Conservation (phyloP, 2,329 filamentous ascomycete species). For the Blumeria graminis region DNA sequence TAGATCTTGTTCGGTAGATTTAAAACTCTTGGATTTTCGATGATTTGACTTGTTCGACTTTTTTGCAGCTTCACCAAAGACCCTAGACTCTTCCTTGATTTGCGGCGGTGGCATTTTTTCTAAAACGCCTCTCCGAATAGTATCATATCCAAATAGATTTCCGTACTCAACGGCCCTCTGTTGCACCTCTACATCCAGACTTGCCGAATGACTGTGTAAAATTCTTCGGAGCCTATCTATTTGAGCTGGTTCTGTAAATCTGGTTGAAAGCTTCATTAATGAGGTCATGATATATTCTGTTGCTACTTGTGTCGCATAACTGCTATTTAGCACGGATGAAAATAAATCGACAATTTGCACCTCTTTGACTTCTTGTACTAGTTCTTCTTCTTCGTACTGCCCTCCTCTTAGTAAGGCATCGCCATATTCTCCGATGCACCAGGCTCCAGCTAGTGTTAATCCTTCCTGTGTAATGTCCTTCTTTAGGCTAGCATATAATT, state of each 20-base stretch:
- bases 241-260: conserved; percentile 63
- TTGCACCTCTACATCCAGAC: conserved; percentile 85
- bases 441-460: conserved; percentile 73
- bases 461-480: conserved; percentile 97
- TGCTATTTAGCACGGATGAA: conserved; percentile 75
- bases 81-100: conserved; percentile 83
- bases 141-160: conserved; percentile 79
- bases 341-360: conserved; percentile 86
- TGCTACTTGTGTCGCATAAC: conserved; percentile 71
- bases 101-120: conserved; percentile 97
- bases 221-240: conserved; percentile 64
- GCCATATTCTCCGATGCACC: conserved; percentile 95
- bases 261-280: conserved; percentile 80
- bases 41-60: conserved; percentile 43
- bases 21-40: conserved; percentile 51
- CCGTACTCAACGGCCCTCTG: conserved; percentile 88
- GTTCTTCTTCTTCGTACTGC: conserved; percentile 81
- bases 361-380: conserved; percentile 60
- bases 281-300: conserved; percentile 93
- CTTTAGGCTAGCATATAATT: conserved; percentile 72
- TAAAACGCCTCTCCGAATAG: conserved; percentile 68
- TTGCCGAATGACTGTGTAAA: conserved; percentile 54
- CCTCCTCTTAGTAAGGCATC: conserved; percentile 74
- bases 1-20: conserved; percentile 76
- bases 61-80: conserved; percentile 58